Conservation (phyloP, 1,284 basidiomycete genomes). For the Golubevia sp. region DNA sequence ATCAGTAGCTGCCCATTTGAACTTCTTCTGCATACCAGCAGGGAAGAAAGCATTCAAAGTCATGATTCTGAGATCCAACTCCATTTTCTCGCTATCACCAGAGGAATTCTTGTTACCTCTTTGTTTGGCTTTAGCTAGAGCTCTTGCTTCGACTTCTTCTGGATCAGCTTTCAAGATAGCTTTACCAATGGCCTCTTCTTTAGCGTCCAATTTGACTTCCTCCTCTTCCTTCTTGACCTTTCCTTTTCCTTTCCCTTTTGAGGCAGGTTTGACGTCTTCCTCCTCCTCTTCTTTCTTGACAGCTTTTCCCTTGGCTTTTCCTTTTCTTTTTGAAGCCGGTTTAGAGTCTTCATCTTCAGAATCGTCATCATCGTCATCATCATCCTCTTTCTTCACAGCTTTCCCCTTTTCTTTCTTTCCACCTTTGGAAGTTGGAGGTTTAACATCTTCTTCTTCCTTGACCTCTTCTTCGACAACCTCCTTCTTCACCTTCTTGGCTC, state of each 20-base stretch:
- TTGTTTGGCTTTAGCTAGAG: background rate
- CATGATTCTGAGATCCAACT: slow-evolving; percentile 44
- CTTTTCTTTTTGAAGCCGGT: too few relatives aligned
- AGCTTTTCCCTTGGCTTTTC: slow-evolving; percentile 16
- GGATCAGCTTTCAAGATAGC: background rate
- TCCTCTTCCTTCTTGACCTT: slow-evolving; percentile 14
- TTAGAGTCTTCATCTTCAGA: slow-evolving; percentile 31
- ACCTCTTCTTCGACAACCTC: slow-evolving; percentile 1
- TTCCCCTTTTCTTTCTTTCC: background rate
- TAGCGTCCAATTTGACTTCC: slow-evolving; percentile 18
- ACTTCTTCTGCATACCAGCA: slow-evolving; percentile 59
- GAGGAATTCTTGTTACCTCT: slow-evolving; percentile 8
- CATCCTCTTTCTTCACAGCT: background rate
- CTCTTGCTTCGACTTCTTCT: background rate
- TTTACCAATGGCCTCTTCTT: slow-evolving; percentile 2
- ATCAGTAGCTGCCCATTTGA: slow-evolving; percentile 48
- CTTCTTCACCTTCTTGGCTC: slow-evolving; percentile 21
- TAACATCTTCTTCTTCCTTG: slow-evolving; percentile 30
- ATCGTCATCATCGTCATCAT: too few relatives aligned
- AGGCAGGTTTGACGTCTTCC: slow-evolving; percentile 10
- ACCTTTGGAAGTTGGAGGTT: slow-evolving; percentile 9
- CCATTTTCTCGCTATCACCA: slow-evolving; percentile 53
- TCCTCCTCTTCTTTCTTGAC: slow-evolving; percentile 10
- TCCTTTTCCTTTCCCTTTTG: background rate
- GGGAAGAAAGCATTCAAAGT: slow-evolving; percentile 54